A percentile compares a stretch with the other conserved stretches of the same genome.
phyloP scores from a whole-genome alignment of 768 basidiomycete genomes.

The Amanita fuliginea region DNA sequence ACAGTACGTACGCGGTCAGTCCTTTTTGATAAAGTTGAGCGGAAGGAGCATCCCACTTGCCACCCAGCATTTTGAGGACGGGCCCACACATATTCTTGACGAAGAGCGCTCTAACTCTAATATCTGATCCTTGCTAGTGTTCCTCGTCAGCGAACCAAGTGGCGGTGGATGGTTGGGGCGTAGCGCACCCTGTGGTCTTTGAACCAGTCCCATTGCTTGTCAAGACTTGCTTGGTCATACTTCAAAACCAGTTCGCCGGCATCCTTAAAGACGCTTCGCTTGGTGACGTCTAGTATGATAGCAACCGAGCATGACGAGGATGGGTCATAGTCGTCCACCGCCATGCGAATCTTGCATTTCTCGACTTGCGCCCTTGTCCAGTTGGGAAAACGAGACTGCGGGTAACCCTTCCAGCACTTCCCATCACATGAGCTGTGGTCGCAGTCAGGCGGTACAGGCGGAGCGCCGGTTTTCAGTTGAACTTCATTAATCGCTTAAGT shows the following conservation, averaged over 20 bases:
- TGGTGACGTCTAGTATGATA: slow-evolving; percentile 30
- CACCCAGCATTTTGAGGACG: slow-evolving; percentile 49
- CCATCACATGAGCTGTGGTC: slow-evolving; percentile 23
- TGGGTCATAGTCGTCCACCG: slow-evolving; percentile 21
- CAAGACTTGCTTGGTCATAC: slow-evolving; percentile 12
- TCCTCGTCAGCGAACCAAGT: neutral
- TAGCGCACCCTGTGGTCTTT: slow-evolving; percentile 25
- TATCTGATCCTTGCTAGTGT: slow-evolving; percentile 14
- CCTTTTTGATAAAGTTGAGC: neutral
- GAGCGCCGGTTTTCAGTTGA: slow-evolving; percentile 18
- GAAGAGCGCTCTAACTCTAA: slow-evolving; percentile 41
- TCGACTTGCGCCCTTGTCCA: slow-evolving; percentile 38
- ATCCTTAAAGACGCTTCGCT: slow-evolving; percentile 23
- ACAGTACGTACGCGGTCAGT: slow-evolving; percentile 7
- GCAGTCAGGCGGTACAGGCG: slow-evolving; percentile 26
- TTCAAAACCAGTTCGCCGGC: slow-evolving; percentile 14
- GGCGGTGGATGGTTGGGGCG: slow-evolving; percentile 8
- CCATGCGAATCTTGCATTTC: slow-evolving; percentile 28
- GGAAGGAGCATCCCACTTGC: slow-evolving; percentile 24
- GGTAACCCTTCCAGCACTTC: slow-evolving; percentile 29
- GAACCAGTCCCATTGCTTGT: slow-evolving; percentile 27
- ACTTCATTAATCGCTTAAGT: slow-evolving; percentile 23
- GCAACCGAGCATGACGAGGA: slow-evolving; percentile 20
- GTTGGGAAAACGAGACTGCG: slow-evolving; percentile 40
- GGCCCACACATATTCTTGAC: slow-evolving; percentile 40